Percentiles rank a stretch among this genome's conserved stretches.
These are phyloP conservation scores for Castanospermum australe DNA, from an alignment of 306 rosid species.

Conservation along the genomic window DNA sequence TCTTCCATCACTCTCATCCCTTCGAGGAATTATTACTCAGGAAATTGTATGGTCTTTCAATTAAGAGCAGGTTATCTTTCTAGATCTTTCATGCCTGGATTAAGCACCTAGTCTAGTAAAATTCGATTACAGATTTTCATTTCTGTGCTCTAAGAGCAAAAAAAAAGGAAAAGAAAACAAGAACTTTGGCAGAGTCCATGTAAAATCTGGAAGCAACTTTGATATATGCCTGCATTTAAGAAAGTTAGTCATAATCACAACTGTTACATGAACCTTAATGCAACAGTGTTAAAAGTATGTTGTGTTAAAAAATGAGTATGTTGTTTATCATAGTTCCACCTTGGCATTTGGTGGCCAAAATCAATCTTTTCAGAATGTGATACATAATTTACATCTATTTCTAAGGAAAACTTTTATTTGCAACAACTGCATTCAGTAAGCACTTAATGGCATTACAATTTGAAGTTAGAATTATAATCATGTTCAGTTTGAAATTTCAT, in stretches of 20 bases:
- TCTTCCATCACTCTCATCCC: conserved; percentile 4
- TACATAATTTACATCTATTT: neutral
- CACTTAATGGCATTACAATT: neutral
- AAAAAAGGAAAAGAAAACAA: no score
- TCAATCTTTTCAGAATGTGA: neutral
- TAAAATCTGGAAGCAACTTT: neutral
- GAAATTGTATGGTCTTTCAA: neutral
- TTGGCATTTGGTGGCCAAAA: neutral
- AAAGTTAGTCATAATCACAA: neutral
- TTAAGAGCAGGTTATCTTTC: neutral
- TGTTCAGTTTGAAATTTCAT: neutral
- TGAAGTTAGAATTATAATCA: neutral
- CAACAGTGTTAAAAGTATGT: neutral
- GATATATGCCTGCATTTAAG: neutral
- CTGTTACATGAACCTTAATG: neutral
- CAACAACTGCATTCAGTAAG: neutral
- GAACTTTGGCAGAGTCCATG: neutral
- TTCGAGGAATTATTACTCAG: neutral
- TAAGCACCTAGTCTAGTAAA: neutral
- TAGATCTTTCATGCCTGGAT: conserved; percentile 6
- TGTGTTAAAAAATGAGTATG: no score
- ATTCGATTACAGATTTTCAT: neutral
- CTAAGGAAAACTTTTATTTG: neutral
- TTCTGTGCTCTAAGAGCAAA: neutral
- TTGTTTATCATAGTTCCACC: no score